phyloP scores from a whole-genome alignment of 352 stramenopile species.

The Pythium guiyangense region DNA sequence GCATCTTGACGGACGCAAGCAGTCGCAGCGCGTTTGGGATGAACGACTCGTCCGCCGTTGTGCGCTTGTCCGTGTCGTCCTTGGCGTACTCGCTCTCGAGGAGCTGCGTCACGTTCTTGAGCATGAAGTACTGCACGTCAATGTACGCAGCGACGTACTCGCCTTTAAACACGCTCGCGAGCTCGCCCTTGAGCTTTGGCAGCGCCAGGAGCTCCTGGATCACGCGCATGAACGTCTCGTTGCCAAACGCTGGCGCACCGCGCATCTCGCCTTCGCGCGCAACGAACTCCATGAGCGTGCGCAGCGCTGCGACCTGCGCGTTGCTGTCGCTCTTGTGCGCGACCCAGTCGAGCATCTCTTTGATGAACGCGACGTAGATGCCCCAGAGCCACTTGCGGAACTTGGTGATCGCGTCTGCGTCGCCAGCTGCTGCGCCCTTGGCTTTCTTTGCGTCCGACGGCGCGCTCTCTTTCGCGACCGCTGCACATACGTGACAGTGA shows the following conservation, averaged over 20 bases:
- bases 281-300: slow-evolving; percentile 89
- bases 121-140: slow-evolving; percentile 88
- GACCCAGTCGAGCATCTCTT: slow-evolving; percentile 81
- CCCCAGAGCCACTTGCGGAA: slow-evolving; percentile 85
- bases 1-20: slow-evolving; percentile 74
- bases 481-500: neutral
- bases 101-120: slow-evolving; percentile 66
- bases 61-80: slow-evolving; percentile 29
- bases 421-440: slow-evolving; percentile 15
- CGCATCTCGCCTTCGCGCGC: slow-evolving; percentile 63
- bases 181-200: slow-evolving; percentile 74
- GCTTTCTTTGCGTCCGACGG: slow-evolving; percentile 29
- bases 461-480: slow-evolving; percentile 9
- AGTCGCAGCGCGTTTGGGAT: slow-evolving; percentile 64
- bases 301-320: slow-evolving; percentile 68
- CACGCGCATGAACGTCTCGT: slow-evolving; percentile 81
- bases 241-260: slow-evolving; percentile 48
- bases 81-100: slow-evolving; percentile 30
- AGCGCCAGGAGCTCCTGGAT: slow-evolving; percentile 59
- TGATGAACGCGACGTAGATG: slow-evolving; percentile 74
- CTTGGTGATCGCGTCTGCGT: slow-evolving; percentile 53
- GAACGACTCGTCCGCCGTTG: slow-evolving; percentile 43
- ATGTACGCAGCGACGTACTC: slow-evolving; percentile 81
- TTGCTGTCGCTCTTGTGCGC: slow-evolving; percentile 48
- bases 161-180: slow-evolving; percentile 82